Base-by-base conservation (phyloP, 495 filamentous ascomycete genomes). In the Hyaloscypha finlandica region DNA sequence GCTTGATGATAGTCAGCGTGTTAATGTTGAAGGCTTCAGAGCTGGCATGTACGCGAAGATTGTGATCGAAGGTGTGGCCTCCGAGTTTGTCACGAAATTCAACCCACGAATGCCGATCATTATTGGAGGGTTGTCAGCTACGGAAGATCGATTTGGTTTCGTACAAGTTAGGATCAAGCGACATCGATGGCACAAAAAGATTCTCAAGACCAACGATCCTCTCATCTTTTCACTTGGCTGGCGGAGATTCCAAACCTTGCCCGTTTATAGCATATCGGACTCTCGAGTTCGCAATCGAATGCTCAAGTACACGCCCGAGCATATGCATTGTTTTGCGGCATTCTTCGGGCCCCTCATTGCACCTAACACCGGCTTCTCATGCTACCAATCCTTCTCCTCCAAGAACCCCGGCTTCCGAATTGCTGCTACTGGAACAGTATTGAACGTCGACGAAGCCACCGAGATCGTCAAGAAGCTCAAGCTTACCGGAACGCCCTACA, bases 401-500 rank as follows among this genome's bases (percentile, higher is more conserved):
- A 88, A 91, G 71, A 94, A 86, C 60, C 92, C 94, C 0, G 92
- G 92, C 19, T 99, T 99, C 84, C 89, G 95, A 30, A 90, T 99
- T 59, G 90, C 95, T 4, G 95, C 95, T 9, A 97, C 94, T 6
- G 95, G 95, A 42, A 93, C 94, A 2, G 93, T 99, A 19, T 77
- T 97, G 58, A 91, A 87, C 71, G 96, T 99, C 12, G 95, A 99
- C 74, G 92, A 97, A 76, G 90, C 88, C 54, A 91, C 91, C 0
- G 94, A 97, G 73, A 97, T 99, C 70, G 96, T 98, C 73, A 99
- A 99, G 84, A 99, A 99, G 82, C 87, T 99, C 72, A 99, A 98
- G 76, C 85, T 99, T 32, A 96, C 92, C 19, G 93, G 93, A 69
- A 83, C 86, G 32, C 92, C 95, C 6, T 94, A 92, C 81, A 99